Percentiles rank a stretch among this genome's conserved stretches.
Conservation (phyloP, 108 stramenopile species). For the Schizochytrium sp. region DNA sequence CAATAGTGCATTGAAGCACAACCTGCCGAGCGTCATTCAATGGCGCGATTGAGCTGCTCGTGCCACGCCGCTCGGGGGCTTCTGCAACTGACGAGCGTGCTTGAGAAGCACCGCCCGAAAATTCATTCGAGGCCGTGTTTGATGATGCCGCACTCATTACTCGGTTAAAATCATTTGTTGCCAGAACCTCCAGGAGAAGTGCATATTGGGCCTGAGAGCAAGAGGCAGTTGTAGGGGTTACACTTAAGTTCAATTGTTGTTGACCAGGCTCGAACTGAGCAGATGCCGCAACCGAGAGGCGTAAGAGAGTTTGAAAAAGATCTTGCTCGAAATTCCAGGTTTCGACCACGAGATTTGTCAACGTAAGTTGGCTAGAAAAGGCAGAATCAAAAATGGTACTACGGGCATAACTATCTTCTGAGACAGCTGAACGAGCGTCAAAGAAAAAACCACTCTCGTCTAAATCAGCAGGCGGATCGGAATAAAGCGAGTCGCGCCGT, state of each 20-base stretch:
- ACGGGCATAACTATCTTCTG: not conserved
- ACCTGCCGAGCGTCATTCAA: too few species aligned
- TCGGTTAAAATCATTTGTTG: not conserved
- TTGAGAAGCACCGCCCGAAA: too few species aligned
- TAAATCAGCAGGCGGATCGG: not conserved
- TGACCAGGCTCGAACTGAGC: not conserved
- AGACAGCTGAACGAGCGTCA: not conserved
- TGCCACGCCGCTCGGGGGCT: too few species aligned
- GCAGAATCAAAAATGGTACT: not conserved
- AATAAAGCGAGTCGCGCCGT: constrained; percentile 16
- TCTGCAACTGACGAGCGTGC: too few species aligned
- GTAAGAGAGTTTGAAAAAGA: constrained; percentile 10
- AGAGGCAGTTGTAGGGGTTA: not conserved
- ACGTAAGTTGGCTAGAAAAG: not conserved
- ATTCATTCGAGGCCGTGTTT: too few species aligned
- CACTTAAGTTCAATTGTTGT: not conserved
- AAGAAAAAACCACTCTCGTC: not conserved
- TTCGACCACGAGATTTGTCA: not conserved
- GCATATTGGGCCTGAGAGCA: constrained; percentile 54
- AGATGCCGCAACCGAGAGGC: not conserved
- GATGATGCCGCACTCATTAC: not conserved
- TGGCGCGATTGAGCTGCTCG: too few species aligned
- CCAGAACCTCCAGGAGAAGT: constrained; percentile 11
- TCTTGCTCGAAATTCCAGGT: constrained; percentile 23
- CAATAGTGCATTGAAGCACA: too few species aligned